Evolutionary conservation across 73 alveolate genomes (phyloP), one percentile per base, ranked within the genome.

Genomic region (Symbiodinium natans): DNA sequence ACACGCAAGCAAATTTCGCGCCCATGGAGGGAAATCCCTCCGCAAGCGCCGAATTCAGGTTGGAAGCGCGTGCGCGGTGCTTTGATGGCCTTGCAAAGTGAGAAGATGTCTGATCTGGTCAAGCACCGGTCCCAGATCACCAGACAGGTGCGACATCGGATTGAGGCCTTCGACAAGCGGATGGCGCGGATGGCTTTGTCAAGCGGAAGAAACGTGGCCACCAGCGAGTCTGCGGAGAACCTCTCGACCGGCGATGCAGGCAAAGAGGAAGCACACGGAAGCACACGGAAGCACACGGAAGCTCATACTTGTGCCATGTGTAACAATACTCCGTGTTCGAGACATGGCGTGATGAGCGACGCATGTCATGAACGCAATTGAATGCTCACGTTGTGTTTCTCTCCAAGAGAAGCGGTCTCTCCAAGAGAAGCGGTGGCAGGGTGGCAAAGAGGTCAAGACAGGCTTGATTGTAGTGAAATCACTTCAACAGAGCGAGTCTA

Each of bases 91-190:
- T 52, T 52, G 71, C 71, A 52, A 29, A 52, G 23, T 7, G 71
- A 52, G n/a, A 52, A 52, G 59, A 86, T 48, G 56, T 23, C 54
- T 6, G 41, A 6, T 34, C 94, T 86, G n/a, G 94, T 86, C 63
- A 54, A 86, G 94, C 94, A 86, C 23, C 52, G 94, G 31, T 86
- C 84, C 27, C 41, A 86, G 43, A 41, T 86, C 83, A 86, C 40
- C 43, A 83, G 73, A 52, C 73, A 74, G 41, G 94, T 86, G 41
- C 82, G 83, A 29, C 54, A 75, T 23, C 94, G 94, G 17, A 34
- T 86, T 36, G 56, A 36, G 17, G 94, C 94, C 83, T 86, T 86
- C 17, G 94, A 86, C 84, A 75, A 86, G 83, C 94, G 94, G 15
- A 41, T 86, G 94, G 94, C 94, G 27, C n/a, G n/a, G n/a, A n/a